A percentile compares a stretch with the other conserved stretches of the same genome.
Evolutionary conservation across 352 stramenopile genomes (phyloP).

Genomic region (Elongisporangium undulatum): DNA sequence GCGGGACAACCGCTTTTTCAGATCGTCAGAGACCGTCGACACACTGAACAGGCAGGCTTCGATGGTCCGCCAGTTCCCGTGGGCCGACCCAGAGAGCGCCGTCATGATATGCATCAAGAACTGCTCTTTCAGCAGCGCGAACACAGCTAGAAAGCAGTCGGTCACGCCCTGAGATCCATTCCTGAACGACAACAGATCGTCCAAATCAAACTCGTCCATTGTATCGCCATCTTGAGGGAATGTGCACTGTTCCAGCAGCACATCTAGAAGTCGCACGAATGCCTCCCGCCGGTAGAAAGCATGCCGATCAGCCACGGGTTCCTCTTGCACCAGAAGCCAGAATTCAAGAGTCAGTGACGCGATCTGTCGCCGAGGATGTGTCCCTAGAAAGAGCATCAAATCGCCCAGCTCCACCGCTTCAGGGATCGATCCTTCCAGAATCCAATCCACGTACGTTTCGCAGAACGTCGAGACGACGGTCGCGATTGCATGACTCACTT

Average conservation of each 20-base stretch:
- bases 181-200: conserved; percentile 57
- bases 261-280: conserved; percentile 49
- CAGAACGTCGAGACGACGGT: conserved; percentile 61
- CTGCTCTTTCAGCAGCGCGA: conserved; percentile 43
- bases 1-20: conserved; percentile 42
- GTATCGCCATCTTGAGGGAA: conserved; percentile 35
- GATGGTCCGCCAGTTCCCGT: conserved; percentile 39
- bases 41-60: conserved; percentile 58
- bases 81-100: conserved; percentile 14
- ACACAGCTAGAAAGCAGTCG: conserved; percentile 51
- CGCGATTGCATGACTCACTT: conserved; percentile 55
- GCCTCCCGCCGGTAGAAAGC: conserved; percentile 53
- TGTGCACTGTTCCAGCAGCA: conserved; percentile 54
- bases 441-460: conserved; percentile 70
- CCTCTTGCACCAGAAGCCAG: conserved; percentile 66
- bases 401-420: conserved; percentile 41
- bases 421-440: conserved; percentile 35
- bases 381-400: conserved; percentile 52
- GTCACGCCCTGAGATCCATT: conserved; percentile 53
- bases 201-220: conserved; percentile 58
- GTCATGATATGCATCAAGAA: conserved; percentile 38
- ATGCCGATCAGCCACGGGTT: conserved; percentile 47
- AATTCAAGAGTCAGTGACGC: conserved; percentile 72
- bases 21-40: conserved; percentile 48
- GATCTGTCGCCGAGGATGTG: conserved; percentile 63